phyloP scores from a whole-genome alignment of 805 yeast genomes.

The Yarrowia keelungensis region DNA sequence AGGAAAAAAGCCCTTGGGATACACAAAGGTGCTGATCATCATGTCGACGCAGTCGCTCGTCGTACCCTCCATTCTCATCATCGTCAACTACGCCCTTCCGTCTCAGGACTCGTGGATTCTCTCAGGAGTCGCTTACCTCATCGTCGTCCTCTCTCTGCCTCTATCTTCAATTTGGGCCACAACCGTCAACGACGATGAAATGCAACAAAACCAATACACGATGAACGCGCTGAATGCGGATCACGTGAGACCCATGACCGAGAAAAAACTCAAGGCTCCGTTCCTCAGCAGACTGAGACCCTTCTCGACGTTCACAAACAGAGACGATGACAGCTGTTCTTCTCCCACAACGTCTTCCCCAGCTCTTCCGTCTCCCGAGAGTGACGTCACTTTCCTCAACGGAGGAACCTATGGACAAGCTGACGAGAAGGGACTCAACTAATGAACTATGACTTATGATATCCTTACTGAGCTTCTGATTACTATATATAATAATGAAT shows the following conservation, averaged over 20 bases:
- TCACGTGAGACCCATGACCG: neutral
- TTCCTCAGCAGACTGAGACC: slow-evolving; percentile 25
- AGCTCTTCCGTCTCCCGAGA: slow-evolving; percentile 21
- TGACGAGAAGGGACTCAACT: too few species aligned
- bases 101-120: slow-evolving; percentile 52
- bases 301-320: slow-evolving; percentile 1
- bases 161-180: slow-evolving; percentile 87
- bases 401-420: too few species aligned
- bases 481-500: too few species aligned
- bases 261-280: neutral
- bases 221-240: neutral
- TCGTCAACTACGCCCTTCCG: slow-evolving; percentile 58
- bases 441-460: too few species aligned
- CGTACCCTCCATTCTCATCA: slow-evolving; percentile 73
- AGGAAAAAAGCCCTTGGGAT: slow-evolving; percentile 83
- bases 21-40: slow-evolving; percentile 78
- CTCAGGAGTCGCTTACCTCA: slow-evolving; percentile 61
- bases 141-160: slow-evolving; percentile 78
- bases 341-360: neutral
- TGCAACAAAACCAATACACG: neutral
- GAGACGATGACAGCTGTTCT: neutral
- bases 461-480: too few species aligned
- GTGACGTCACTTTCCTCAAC: slow-evolving; percentile 11
- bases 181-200: slow-evolving; percentile 6
- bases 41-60: slow-evolving; percentile 84